Conservation (phyloP, 176 grass and related monocot species). For the Cocos nucifera region DNA sequence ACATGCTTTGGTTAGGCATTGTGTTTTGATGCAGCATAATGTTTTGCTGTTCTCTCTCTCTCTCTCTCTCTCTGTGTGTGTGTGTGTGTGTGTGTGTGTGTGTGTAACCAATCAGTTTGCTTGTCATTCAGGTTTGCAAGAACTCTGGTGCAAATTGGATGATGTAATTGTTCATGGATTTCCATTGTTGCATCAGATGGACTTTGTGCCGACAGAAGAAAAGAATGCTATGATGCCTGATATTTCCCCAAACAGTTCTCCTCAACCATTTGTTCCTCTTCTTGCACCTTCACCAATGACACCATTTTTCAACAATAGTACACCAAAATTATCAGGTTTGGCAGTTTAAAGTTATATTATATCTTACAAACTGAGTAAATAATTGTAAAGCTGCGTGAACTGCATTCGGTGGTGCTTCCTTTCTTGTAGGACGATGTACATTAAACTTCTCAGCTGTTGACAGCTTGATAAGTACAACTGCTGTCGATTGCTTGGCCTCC, state of each 20-base stretch:
- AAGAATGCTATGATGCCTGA: conserved; percentile 46
- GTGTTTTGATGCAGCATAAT: no score
- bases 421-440: conserved; percentile 48
- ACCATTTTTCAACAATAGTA: conserved; percentile 80
- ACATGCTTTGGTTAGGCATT: no score
- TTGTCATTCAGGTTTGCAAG: conserved; percentile 40
- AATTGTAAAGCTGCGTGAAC: background rate
- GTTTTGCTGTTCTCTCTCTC: no score
- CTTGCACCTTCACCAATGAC: conserved; percentile 62
- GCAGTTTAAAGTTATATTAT: background rate
- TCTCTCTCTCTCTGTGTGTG: no score
- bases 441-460: conserved; percentile 69
- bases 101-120: background rate
- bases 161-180: conserved; percentile 31
- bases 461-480: conserved; percentile 58
- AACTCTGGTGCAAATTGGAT: conserved; percentile 17
- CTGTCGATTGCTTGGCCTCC: conserved; percentile 63
- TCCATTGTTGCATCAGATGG: conserved; percentile 21
- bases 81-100: no score
- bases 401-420: background rate
- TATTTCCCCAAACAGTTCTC: conserved; percentile 54
- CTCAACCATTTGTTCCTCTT: conserved; percentile 60
- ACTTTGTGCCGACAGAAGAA: conserved; percentile 10
- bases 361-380: background rate
- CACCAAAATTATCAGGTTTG: conserved; percentile 78